These are phyloP conservation scores for Dioscorea cayenensis DNA, from an alignment of 116 monocot genomes.

Conservation along the genomic window DNA sequence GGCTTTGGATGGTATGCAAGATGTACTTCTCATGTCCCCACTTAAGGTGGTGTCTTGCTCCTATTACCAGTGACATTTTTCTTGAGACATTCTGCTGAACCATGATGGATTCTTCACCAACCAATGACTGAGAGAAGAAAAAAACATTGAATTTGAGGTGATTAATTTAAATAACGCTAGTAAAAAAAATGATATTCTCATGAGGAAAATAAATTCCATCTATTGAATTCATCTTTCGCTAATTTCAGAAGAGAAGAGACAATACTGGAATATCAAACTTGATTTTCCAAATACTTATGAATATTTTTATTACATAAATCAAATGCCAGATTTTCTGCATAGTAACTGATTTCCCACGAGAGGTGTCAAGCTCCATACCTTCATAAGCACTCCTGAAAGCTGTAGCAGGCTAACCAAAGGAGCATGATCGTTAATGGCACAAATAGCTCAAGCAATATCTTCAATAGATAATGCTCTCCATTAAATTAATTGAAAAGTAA, in stretches of 20 bases:
- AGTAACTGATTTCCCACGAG: constrained; percentile 74
- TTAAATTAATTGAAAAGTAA: background rate
- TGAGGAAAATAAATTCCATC: background rate
- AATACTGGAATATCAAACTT: background rate
- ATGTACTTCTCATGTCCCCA: constrained; percentile 97
- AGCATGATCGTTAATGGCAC: background rate
- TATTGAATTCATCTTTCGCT: background rate
- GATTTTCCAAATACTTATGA: background rate
- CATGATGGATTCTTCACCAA: constrained; percentile 44
- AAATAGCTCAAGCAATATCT: no score
- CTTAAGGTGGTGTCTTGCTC: constrained; percentile 91
- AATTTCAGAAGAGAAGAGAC: background rate
- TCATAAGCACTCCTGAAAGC: constrained; percentile 80
- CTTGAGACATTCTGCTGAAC: constrained; percentile 52
- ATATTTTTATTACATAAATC: constrained; percentile 52
- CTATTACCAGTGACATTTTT: constrained; percentile 88
- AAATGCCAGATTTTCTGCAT: constrained; percentile 99
- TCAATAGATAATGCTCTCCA: background rate
- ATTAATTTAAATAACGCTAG: no score
- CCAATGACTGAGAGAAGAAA: constrained; percentile 47
- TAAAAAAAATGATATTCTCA: background rate
- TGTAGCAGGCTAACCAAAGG: constrained; percentile 66
- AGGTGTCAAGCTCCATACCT: constrained; percentile 36
- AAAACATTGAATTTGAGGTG: background rate
- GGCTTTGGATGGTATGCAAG: constrained; percentile 79